Evolutionary conservation across 257 asterid genomes (phyloP), one percentile per base, ranked within the genome.

Genomic region (Buddleja alternifolia): DNA sequence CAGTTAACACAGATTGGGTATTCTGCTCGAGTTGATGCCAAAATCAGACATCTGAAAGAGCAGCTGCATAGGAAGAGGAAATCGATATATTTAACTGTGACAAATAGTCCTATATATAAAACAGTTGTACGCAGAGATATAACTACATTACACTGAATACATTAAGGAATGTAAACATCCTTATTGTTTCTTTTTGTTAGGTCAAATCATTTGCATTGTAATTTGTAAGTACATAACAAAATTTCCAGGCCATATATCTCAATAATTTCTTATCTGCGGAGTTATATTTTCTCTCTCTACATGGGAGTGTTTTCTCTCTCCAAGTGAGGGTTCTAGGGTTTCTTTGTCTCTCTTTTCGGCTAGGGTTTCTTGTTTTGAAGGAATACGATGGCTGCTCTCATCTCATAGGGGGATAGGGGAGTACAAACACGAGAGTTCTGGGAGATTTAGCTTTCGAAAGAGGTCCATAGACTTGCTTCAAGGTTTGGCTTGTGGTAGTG

Each of bases 11-110:
- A 76, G 36, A 75, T 85, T 11, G 95, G 95, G 0, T 83, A 83
- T 55, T 74, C 95, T 2, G 89, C 95, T 0, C 68, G 90, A 63
- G 92, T 88, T 36, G 95, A 88, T 58, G 92, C 92, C 0, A 88
- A 84, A 54, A 84, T 88, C 19, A 71, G 75, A 9, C 76, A 85
- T 19, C 56, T 85, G 40, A 83, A 73, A 48, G 84, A 78, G 24
- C 84, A 73, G 58, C 62, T 85, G 24, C 76, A 72, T 21, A 71
- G 60, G 62, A 85, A 81, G 83, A 82, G 76, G 75, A 80, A 73
- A 47, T 79, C 82, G 6, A 61, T 82, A 44, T 58, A 65, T 24
- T 66, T 55, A 37, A 78, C 87, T 44, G 42, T 79, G 0, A 82
- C 78, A 0, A 79, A 63, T 8, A 79, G 81, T 50, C 80, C 82